Evolutionary conservation across 2,329 filamentous ascomycete species (phyloP).

Genomic region (Colletotrichum simmondsii): DNA sequence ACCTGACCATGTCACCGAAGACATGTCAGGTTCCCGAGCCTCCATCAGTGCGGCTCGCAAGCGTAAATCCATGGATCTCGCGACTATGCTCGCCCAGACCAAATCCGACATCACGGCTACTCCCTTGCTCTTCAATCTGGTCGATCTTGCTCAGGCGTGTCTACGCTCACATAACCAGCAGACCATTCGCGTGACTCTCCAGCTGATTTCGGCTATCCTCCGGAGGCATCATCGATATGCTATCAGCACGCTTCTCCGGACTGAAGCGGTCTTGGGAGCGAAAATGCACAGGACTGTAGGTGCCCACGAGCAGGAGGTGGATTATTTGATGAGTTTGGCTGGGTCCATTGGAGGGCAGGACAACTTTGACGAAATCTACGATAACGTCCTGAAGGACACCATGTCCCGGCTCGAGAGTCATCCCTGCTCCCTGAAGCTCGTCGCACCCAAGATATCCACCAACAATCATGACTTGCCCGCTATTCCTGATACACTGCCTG

Average conservation of each 20-base stretch:
- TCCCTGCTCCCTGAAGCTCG: conserved; percentile 76
- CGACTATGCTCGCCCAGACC: conserved; percentile 77
- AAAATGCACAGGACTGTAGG: conserved; percentile 74
- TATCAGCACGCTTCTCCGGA: conserved; percentile 78
- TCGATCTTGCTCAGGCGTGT: conserved; percentile 89
- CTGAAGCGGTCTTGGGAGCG: conserved; percentile 66
- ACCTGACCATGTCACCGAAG: conserved; percentile 63
- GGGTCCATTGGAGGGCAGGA: conserved; percentile 75
- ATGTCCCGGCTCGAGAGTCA: conserved; percentile 77
- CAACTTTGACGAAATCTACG: conserved; percentile 79
- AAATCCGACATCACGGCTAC: conserved; percentile 80
- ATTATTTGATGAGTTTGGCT: conserved; percentile 76
- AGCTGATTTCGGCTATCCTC: conserved; percentile 86
- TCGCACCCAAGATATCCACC: conserved; percentile 68
- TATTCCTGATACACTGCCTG: conserved; percentile 66
- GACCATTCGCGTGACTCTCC: conserved; percentile 89
- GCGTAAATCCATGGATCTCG: conserved; percentile 88
- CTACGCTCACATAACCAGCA: conserved; percentile 86
- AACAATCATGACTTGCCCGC: conserved; percentile 68
- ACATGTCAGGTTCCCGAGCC: conserved; percentile 53
- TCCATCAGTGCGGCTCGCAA: conserved; percentile 77
- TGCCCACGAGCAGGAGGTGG: conserved; percentile 79
- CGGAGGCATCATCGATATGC: conserved; percentile 91
- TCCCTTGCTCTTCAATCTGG: conserved; percentile 90
- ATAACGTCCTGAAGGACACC: conserved; percentile 77